Conservation (phyloP, 2,329 filamentous ascomycete genomes). For the Scytalidium lignicola region DNA sequence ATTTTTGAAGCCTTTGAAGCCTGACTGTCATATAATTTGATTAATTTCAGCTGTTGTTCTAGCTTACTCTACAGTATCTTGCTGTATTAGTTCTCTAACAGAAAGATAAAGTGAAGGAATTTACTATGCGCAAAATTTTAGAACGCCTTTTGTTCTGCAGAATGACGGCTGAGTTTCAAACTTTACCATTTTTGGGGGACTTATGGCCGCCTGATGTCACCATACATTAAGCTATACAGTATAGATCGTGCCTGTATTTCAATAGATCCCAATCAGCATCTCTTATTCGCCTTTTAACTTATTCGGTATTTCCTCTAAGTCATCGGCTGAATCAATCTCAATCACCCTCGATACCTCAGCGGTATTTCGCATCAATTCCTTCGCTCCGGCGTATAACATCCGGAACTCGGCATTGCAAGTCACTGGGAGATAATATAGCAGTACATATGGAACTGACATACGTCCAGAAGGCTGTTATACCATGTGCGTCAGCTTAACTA, state of each 20-base stretch:
- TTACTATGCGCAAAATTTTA: too few relatives aligned
- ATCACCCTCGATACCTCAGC: conserved; percentile 85
- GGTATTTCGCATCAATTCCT: conserved; percentile 91
- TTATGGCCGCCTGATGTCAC: too few relatives aligned
- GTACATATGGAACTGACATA: conserved; percentile 83
- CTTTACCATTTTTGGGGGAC: too few relatives aligned
- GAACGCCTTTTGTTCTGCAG: too few relatives aligned
- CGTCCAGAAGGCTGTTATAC: conserved; percentile 67
- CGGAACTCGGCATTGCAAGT: conserved; percentile 83
- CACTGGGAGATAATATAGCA: conserved; percentile 89
- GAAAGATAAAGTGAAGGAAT: too few relatives aligned
- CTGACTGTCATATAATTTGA: too few relatives aligned
- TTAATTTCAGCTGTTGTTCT: too few relatives aligned
- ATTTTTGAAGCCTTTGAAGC: too few relatives aligned
- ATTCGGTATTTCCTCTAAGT: conserved; percentile 74
- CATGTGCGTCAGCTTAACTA: neutral
- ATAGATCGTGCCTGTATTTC: neutral
- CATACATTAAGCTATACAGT: too few relatives aligned
- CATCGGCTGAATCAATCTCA: conserved; percentile 76
- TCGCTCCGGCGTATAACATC: conserved; percentile 94
- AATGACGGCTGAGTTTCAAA: too few relatives aligned
- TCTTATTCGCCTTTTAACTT: conserved; percentile 40
- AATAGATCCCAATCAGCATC: neutral
- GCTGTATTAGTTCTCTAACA: too few relatives aligned
- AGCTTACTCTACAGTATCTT: too few relatives aligned